Evolutionary conservation across 192 early-diverging fungal species (phyloP).

Genomic region (Chytriomyces confervae): DNA sequence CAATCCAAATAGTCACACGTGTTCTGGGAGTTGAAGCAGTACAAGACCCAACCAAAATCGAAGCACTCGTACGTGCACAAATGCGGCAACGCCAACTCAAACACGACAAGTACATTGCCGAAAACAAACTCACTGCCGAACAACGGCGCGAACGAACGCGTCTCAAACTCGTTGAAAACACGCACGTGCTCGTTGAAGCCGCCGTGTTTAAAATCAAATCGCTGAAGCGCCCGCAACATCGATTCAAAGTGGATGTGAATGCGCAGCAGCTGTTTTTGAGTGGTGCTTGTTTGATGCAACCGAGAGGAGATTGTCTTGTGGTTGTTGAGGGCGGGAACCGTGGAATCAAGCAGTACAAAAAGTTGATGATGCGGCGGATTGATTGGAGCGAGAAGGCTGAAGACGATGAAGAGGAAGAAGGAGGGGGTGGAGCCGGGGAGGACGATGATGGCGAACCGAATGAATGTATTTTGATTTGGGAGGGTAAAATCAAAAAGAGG

Average conservation of each 20-base stretch:
- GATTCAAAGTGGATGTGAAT: conserved; percentile 90
- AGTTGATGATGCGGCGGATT: conserved; percentile 93
- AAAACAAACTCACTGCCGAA: conserved; percentile 86
- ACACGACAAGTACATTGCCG: conserved; percentile 84
- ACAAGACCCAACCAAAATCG: conserved; percentile 92
- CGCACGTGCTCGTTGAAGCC: conserved; percentile 71
- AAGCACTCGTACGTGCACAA: conserved; percentile 88
- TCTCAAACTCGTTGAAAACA: conserved; percentile 77
- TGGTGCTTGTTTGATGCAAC: conserved; percentile 77
- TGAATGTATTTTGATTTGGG: conserved; percentile 91
- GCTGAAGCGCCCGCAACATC: conserved; percentile 79
- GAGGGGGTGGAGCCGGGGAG: conserved; percentile 6
- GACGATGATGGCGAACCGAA: conserved; percentile 63
- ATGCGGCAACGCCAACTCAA: conserved; percentile 76
- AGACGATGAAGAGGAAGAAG: conserved; percentile 38
- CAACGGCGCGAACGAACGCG: conserved; percentile 78
- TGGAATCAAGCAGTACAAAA: conserved; percentile 90
- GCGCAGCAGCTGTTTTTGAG: conserved; percentile 85
- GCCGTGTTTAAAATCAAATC: conserved; percentile 87
- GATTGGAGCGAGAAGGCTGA: conserved; percentile 78
- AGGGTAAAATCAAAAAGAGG: conserved; percentile 81
- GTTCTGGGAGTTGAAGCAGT: conserved; percentile 95
- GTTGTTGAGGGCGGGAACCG: conserved; percentile 94
- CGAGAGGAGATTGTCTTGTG: conserved; percentile 73
- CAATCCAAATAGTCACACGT: conserved; percentile 68